Percentiles rank a stretch among this genome's conserved stretches.
Evolutionary conservation across 1,284 basidiomycete genomes (phyloP).

Genomic region (Violaceomyces palustris): DNA sequence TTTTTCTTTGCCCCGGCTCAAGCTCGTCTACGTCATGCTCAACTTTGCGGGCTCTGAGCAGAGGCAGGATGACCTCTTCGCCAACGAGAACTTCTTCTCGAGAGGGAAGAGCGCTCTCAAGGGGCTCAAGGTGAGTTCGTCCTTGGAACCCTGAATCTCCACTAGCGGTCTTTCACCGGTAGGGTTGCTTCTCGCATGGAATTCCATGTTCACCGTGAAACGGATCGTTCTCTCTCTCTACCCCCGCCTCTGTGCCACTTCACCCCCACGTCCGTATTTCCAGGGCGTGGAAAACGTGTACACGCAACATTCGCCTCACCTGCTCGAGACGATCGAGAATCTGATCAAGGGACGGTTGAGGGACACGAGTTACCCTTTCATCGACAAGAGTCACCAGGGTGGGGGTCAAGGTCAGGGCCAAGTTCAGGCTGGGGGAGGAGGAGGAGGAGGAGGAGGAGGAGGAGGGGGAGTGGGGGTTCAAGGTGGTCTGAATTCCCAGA

Average conservation of each 20-base stretch:
- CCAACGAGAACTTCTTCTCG: slow-evolving; percentile 88
- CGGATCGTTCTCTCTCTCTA: too few relatives aligned
- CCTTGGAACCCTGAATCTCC: too few relatives aligned
- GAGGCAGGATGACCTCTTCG: slow-evolving; percentile 94
- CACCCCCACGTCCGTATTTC: too few relatives aligned
- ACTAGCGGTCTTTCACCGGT: too few relatives aligned
- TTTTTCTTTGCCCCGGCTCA: not conserved
- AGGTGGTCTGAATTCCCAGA: too few relatives aligned
- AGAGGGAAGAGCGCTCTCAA: slow-evolving; percentile 91
- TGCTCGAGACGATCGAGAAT: slow-evolving; percentile 85
- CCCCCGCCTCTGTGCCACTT: too few relatives aligned
- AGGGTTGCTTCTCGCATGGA: too few relatives aligned
- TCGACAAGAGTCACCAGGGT: slow-evolving; percentile 5
- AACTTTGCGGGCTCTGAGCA: slow-evolving; percentile 93
- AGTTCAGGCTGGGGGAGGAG: not conserved
- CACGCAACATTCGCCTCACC: slow-evolving; percentile 91
- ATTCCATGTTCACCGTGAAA: too few relatives aligned
- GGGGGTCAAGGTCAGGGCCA: not conserved
- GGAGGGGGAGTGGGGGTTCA: too few relatives aligned
- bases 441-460: not conserved
- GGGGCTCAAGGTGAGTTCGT: slow-evolving; percentile 72
- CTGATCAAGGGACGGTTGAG: slow-evolving; percentile 79
- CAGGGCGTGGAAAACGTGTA: slow-evolving; percentile 99
- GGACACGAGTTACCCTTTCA: slow-evolving; percentile 80
- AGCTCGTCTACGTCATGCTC: slow-evolving; percentile 85